Evolutionary conservation across 208 protist species (phyloP).

Genomic region (Acanthamoeba polyphaga): DNA sequence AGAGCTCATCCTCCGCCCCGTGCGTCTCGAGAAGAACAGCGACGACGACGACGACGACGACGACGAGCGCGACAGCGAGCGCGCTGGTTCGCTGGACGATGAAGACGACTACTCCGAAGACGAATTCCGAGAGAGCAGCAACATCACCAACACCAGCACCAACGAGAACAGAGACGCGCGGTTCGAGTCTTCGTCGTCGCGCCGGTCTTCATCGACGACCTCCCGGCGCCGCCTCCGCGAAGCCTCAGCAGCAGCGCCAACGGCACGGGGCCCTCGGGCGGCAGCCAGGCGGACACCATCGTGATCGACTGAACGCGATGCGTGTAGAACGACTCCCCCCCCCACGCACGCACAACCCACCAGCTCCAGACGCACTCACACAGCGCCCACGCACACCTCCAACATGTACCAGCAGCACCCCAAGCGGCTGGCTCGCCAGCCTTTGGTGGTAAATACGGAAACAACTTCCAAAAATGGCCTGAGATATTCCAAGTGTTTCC

Average conservation of each 20-base stretch:
- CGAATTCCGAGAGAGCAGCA: not conserved
- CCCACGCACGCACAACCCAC: no score
- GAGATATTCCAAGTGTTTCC: no score
- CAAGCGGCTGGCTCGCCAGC: no score
- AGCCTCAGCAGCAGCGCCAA: not conserved
- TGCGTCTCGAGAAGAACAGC: conserved; percentile 14
- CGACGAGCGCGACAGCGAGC: not conserved
- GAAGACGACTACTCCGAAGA: not conserved
- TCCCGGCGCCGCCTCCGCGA: not conserved
- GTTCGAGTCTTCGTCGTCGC: not conserved
- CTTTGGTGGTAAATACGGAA: no score
- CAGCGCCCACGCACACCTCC: no score
- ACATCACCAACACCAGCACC: not conserved
- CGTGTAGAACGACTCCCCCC: no score
- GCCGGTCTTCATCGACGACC: not conserved
- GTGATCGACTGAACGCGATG: conserved; percentile 9
- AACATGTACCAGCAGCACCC: no score
- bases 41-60: conserved; percentile 17
- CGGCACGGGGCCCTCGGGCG: not conserved
- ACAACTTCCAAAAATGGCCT: no score
- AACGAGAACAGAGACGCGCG: not conserved
- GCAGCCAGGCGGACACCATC: conserved; percentile 41
- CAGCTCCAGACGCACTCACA: no score
- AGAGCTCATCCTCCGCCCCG: conserved; percentile 11
- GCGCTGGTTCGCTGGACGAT: not conserved